Conservation (phyloP, 805 yeast genomes). For the Candida caryicola region DNA sequence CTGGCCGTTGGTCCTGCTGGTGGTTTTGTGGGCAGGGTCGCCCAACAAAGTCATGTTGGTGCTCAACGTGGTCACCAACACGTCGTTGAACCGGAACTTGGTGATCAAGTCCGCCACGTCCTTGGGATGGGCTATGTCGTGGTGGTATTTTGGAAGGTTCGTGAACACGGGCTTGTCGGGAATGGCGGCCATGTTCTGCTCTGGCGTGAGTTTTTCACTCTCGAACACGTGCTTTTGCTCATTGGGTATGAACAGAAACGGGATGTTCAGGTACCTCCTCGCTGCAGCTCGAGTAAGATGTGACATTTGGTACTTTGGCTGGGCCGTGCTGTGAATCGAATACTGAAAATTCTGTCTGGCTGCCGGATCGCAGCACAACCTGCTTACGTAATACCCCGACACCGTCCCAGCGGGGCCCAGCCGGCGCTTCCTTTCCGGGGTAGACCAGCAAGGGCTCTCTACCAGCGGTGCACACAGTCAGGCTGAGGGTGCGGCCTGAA, state of each 20-base stretch:
- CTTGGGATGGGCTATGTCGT: constrained; percentile 33
- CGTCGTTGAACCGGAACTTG: constrained; percentile 27
- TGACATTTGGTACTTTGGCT: no score
- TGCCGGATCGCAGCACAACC: no score
- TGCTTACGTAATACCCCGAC: no score
- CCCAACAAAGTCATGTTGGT: constrained; percentile 29
- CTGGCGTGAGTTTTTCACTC: constrained; percentile 24
- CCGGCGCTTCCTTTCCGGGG: no score
- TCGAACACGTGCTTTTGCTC: constrained; percentile 27
- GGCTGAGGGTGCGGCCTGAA: no score
- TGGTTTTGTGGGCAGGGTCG: constrained; percentile 20
- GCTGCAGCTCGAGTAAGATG: neutral
- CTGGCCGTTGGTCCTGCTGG: constrained; percentile 13
- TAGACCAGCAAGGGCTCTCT: no score
- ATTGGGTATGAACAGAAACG: constrained; percentile 27
- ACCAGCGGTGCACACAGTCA: no score
- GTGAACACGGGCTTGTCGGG: constrained; percentile 26
- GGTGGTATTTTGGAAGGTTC: constrained; percentile 15
- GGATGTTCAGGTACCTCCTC: neutral
- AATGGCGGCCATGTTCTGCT: constrained; percentile 32
- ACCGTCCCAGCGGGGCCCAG: no score
- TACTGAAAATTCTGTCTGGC: no score
- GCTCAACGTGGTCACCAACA: constrained; percentile 28
- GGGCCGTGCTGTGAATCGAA: no score
- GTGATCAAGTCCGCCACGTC: constrained; percentile 33